Percentiles rank a stretch among this genome's conserved stretches.
Evolutionary conservation across 75 land plant genomes (phyloP).

Genomic region (Adiantum capillusveneris): DNA sequence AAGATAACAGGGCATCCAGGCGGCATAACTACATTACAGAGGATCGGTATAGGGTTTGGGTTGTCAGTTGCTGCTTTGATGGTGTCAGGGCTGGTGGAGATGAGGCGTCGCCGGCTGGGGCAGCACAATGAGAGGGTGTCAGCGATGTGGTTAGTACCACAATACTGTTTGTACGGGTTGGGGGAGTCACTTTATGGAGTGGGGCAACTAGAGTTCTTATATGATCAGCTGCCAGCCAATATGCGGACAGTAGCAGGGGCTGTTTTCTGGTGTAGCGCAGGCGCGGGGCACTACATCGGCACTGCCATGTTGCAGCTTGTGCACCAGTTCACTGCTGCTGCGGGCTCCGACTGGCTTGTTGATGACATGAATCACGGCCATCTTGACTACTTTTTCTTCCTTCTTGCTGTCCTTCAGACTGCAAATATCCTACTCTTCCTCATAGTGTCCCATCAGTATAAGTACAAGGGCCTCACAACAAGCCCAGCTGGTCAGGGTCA

Average conservation of each 20-base stretch:
- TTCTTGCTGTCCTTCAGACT: too few species aligned
- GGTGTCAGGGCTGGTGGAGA: slow-evolving; percentile 17
- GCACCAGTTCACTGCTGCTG: too few species aligned
- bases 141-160: slow-evolving; percentile 19
- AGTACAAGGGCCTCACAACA: too few species aligned
- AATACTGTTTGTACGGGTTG: slow-evolving; percentile 18
- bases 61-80: slow-evolving; percentile 7
- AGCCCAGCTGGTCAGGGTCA: too few species aligned
- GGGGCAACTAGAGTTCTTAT: slow-evolving; percentile 22
- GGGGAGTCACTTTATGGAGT: slow-evolving; percentile 14
- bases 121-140: slow-evolving; percentile 7
- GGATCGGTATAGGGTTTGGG: slow-evolving; percentile 17
- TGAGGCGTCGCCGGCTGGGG: slow-evolving; percentile 10
- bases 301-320: too few species aligned
- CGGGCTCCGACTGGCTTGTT: too few species aligned
- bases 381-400: too few species aligned
- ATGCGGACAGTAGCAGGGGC: slow-evolving; percentile 21
- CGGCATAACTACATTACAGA: slow-evolving; percentile 15
- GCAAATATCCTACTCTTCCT: too few species aligned
- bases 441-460: too few species aligned
- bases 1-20: slow-evolving; percentile 5
- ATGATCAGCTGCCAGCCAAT: slow-evolving; percentile 15
- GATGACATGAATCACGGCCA: too few species aligned
- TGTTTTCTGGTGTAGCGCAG: too few species aligned
- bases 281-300: too few species aligned